Conservation (phyloP, 768 basidiomycete species). For the Kwoniella newhampshirensis region DNA sequence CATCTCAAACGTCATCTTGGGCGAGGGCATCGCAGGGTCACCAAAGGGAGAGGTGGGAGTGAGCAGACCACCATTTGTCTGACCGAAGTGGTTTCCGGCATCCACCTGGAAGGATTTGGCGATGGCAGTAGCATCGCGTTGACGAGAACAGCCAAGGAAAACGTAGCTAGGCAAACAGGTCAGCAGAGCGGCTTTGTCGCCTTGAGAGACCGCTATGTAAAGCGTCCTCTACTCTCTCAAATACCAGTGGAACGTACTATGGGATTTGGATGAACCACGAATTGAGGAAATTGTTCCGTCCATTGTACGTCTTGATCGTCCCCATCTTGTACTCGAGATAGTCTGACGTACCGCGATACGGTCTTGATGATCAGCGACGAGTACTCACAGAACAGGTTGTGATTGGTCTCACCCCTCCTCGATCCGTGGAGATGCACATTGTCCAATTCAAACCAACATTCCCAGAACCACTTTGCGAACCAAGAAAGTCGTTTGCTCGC, state of each 20-base stretch:
- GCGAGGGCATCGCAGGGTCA: constrained; percentile 17
- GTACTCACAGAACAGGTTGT: too few species aligned
- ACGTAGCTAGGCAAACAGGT: constrained; percentile 58
- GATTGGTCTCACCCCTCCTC: constrained; percentile 58
- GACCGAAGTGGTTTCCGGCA: constrained; percentile 58
- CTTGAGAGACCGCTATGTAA: too few species aligned
- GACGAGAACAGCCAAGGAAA: constrained; percentile 69
- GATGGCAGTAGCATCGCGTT: constrained; percentile 62
- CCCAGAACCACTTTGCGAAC: constrained; percentile 75
- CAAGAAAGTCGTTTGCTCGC: constrained; percentile 64
- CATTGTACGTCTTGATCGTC: constrained; percentile 72
- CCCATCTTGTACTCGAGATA: constrained; percentile 79
- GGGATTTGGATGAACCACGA: constrained; percentile 68
- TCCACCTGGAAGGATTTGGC: constrained; percentile 62
- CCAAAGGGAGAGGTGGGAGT: constrained; percentile 49
- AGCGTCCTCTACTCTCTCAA: background rate
- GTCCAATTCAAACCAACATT: constrained; percentile 61
- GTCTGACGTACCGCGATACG: too few species aligned
- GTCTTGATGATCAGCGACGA: too few species aligned
- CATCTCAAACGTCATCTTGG: constrained; percentile 16
- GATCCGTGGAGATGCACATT: constrained; percentile 58
- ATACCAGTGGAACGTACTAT: constrained; percentile 7
- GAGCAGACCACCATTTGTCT: constrained; percentile 40
- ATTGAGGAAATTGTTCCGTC: constrained; percentile 68
- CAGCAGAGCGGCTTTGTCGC: too few species aligned